Evolutionary conservation across 768 basidiomycete genomes (phyloP).

Genomic region (Amanita subjunquillea): DNA sequence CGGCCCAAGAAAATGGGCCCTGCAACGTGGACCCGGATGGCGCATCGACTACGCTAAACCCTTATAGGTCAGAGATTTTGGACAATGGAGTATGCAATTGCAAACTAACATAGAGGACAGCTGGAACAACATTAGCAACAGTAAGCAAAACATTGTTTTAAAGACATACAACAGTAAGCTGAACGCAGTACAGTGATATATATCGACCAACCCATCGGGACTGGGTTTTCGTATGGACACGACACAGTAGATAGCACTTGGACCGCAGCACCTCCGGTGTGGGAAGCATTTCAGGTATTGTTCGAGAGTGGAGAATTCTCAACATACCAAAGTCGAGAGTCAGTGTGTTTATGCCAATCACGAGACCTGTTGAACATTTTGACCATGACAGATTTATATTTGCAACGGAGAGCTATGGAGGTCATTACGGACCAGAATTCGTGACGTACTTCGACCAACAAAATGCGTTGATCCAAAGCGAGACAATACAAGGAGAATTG

Average conservation of each 20-base stretch:
- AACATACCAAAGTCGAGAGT: slow-evolving; percentile 45
- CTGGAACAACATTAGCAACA: slow-evolving; percentile 62
- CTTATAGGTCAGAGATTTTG: slow-evolving; percentile 34
- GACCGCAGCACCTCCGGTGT: slow-evolving; percentile 45
- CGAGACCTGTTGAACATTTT: neutral
- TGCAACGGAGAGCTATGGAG: slow-evolving; percentile 59
- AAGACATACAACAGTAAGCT: neutral
- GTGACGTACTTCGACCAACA: slow-evolving; percentile 57
- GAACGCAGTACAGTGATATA: slow-evolving; percentile 41
- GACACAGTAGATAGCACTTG: slow-evolving; percentile 48
- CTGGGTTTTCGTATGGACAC: slow-evolving; percentile 52
- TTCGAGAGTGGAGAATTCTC: slow-evolving; percentile 47
- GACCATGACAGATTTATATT: slow-evolving; percentile 39
- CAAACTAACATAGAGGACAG: slow-evolving; percentile 17
- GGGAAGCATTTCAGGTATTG: slow-evolving; percentile 54
- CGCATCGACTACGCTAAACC: slow-evolving; percentile 42
- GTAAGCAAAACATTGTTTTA: slow-evolving; percentile 24
- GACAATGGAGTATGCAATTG: neutral
- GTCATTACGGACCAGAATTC: slow-evolving; percentile 57
- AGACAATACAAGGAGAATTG: slow-evolving; percentile 34
- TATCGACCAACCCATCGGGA: slow-evolving; percentile 60
- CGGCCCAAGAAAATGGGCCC: slow-evolving; percentile 46
- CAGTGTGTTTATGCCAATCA: slow-evolving; percentile 9
- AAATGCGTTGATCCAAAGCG: slow-evolving; percentile 37
- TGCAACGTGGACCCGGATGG: slow-evolving; percentile 49